Base-by-base conservation (phyloP, 75 land plant genomes). In the Sequoia sempervirens region DNA sequence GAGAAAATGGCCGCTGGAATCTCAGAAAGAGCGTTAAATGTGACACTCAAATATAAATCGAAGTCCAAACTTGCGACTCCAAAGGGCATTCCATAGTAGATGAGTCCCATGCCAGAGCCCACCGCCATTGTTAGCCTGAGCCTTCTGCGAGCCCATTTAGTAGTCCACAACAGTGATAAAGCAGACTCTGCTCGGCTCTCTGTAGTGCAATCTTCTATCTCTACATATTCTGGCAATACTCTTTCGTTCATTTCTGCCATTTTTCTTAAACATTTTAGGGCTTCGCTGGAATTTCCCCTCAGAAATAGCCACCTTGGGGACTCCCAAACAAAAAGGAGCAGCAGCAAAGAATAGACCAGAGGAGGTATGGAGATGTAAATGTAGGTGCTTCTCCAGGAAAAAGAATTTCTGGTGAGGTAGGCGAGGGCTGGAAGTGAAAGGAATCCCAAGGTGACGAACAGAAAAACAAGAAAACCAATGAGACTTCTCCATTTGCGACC, bases 261-360 rank as follows among this genome's bases (percentile, higher is more conserved):
- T 50, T 50, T 17, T 91, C 94, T 23, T 81, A 82, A 5, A 91
- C 83, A 26, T 89, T 64, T 20, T 1, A 85, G 53, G 87, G 89
- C 94, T 91, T 90, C 53, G 89, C 46, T 0, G 91, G 94, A 5
- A 91, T 91, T 75, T 93, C 94, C 11, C 43, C 79, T n/a, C 88
- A 83, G 13, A 88, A 72, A 66, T 84, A 80, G 10, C 79, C 68
- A 13, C 3, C 53, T 50, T 15, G 53, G 53, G 2, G 53, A 50
- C 53, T 50, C 53, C 53, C 53, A 50, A 50, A 50, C 13, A 15
- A 50, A 50, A 50, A 15, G 53, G 53, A 50, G 53, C 15, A 50
- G 53, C 15, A 50, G 53, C 53, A 50, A 50, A 50, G 53, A 50
- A 12, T 50, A 50, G 53, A 15, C 53, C 53, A 50, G 61, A 88